Percentiles rank a stretch among this genome's conserved stretches.
phyloP scores from a whole-genome alignment of 306 rosid genomes.

The Trifolium fragiferum region DNA sequence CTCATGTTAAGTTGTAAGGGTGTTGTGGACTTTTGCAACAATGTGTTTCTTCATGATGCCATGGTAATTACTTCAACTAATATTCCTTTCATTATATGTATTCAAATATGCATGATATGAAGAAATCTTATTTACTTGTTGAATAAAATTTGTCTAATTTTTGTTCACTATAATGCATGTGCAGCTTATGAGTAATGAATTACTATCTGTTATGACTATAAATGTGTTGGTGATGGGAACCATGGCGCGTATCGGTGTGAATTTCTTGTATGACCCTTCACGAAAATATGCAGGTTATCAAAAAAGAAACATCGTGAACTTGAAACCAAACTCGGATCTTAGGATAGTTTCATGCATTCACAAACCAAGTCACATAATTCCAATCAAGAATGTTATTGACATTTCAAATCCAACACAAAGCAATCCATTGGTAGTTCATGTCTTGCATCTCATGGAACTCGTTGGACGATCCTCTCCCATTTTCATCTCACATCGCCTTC shows the following conservation, averaged over 20 bases:
- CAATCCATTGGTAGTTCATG: constrained; percentile 1
- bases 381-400: neutral
- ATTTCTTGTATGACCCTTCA: constrained; percentile 21
- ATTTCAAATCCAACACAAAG: neutral
- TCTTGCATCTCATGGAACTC: constrained; percentile 21
- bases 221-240: constrained; percentile 5
- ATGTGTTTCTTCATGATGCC: constrained; percentile 13
- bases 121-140: neutral
- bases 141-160: constrained; percentile 2
- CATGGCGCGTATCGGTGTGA: neutral
- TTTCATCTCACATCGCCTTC: constrained; percentile 6
- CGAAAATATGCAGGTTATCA: constrained; percentile 30
- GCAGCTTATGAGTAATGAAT: neutral
- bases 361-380: constrained; percentile 1
- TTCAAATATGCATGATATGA: neutral
- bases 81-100: neutral
- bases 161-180: neutral
- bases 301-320: constrained; percentile 9
- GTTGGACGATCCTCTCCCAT: neutral
- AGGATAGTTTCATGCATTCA: constrained; percentile 6
- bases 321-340: constrained; percentile 13
- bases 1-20: constrained; percentile 65
- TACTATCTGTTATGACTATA: neutral
- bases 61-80: constrained; percentile 27
- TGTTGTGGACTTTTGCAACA: constrained; percentile 43